Evolutionary conservation across 139 green algal genomes (phyloP).

Genomic region (Micromonas commoda): DNA sequence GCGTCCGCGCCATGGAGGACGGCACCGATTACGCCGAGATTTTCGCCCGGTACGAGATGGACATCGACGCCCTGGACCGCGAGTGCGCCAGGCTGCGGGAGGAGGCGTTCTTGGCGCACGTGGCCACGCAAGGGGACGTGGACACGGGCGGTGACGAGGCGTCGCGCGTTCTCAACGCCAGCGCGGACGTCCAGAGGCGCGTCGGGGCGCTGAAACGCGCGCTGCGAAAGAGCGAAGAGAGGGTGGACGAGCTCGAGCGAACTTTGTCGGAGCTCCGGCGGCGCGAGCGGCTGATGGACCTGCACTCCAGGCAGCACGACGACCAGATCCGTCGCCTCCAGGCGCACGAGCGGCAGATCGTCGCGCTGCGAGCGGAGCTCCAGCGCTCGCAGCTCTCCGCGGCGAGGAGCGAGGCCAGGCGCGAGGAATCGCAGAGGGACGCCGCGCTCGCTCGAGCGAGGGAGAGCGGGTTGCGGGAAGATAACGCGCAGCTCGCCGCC

Average conservation of each 20-base stretch:
- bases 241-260: not conserved
- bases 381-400: no score
- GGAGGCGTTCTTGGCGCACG: not conserved
- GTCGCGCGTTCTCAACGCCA: not conserved
- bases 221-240: not conserved
- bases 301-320: not conserved
- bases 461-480: not conserved
- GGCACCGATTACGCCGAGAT: not conserved
- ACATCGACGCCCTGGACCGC: not conserved
- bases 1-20: not conserved
- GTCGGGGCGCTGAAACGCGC: not conserved
- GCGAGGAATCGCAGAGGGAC: no score
- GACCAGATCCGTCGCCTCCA: not conserved
- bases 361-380: not conserved
- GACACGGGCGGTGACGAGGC: no score
- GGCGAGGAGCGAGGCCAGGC: no score
- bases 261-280: not conserved
- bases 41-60: not conserved
- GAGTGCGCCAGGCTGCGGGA: not conserved
- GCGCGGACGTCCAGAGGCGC: not conserved
- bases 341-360: not conserved
- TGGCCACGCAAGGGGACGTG: no score
- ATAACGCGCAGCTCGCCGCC: not conserved
- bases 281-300: not conserved
- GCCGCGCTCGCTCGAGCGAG: no score